Evolutionary conservation across 2,329 filamentous ascomycete species (phyloP), one percentile per base, ranked within the genome.

Genomic region (Penicillium sp.): DNA sequence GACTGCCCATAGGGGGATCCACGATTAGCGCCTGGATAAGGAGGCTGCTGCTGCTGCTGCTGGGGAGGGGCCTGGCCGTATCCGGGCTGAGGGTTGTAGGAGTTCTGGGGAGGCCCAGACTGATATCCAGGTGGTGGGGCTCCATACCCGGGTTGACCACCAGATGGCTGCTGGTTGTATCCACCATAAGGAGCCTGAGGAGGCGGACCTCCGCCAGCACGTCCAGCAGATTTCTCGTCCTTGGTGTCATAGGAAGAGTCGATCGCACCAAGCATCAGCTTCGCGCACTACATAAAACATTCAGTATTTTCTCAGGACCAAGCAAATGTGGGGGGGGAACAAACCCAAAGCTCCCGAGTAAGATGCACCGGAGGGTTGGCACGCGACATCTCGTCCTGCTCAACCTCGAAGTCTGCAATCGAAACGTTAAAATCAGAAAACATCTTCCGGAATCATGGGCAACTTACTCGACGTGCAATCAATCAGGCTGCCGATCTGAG

Each of bases 391-490:
- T 88, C 85, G 48, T 85, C 84, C 59, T 86, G 84, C 68, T 89
- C 87, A 62, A 87, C 84, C 72, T 88, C 86, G 65, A 83, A 88
- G 74, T 88, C 84, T 85, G 64, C 13, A 13, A 19, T 26, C 35
- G 8, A 27, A 42, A 27, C 3, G 31, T 53, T 35, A 53, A n/a
- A 14, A 33, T 22, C 37, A 8, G 8, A 3, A 21, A 24, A 22
- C n/a, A 1, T 26, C 27, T 13, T 8, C n/a, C 14, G 7, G 8
- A 8, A 26, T 22, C 10, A 22, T 22, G 10, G 19, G 4, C 3
- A 11, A 78, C 83, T 71, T 80, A 87, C 85, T 88, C 22, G 86
- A 88, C 55, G 86, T 89, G 76, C 86, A 89, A 71, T 89, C 86
- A 56, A 89, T 82, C 70, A 88, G 74, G 16, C 78, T 72, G 48